phyloP scores from a whole-genome alignment of 2,329 filamentous ascomycete genomes.

The Diaporthe humulicola region DNA sequence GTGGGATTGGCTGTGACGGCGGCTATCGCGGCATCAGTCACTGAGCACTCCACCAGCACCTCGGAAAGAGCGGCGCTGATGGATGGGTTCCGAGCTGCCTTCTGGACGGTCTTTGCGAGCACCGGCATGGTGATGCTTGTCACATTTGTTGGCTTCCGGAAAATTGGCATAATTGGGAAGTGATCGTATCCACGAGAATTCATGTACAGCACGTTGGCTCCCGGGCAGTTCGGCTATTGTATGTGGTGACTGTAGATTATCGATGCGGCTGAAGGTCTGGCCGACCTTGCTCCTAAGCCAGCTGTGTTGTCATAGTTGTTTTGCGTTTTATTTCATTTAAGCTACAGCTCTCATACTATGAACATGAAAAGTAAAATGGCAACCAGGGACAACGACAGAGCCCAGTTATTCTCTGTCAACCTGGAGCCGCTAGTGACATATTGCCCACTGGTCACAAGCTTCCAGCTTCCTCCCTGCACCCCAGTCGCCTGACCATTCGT shows the following conservation, averaged over 20 bases:
- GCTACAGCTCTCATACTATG: not conserved
- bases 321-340: not conserved
- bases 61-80: conserved; percentile 54
- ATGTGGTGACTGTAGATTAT: not conserved
- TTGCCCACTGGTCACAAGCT: not conserved
- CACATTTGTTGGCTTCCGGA: conserved; percentile 57
- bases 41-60: conserved; percentile 51
- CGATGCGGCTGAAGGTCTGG: not conserved
- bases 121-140: conserved; percentile 55
- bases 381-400: not conserved
- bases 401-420: not conserved
- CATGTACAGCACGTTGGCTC: not conserved
- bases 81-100: conserved; percentile 64
- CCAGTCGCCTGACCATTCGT: conserved; percentile 21
- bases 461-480: conserved; percentile 34
- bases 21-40: conserved; percentile 61
- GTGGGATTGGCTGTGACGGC: conserved; percentile 65
- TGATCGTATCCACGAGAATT: not conserved
- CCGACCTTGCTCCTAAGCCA: too few relatives aligned
- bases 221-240: not conserved
- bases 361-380: not conserved
- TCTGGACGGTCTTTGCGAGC: conserved; percentile 65
- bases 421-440: conserved; percentile 9
- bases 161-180: conserved; percentile 37
- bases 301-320: not conserved